Percentiles rank a stretch among this genome's conserved stretches.
These are phyloP conservation scores for Glomus cerebriforme DNA, from an alignment of 192 early-diverging fungal genomes.

Conservation along the genomic window DNA sequence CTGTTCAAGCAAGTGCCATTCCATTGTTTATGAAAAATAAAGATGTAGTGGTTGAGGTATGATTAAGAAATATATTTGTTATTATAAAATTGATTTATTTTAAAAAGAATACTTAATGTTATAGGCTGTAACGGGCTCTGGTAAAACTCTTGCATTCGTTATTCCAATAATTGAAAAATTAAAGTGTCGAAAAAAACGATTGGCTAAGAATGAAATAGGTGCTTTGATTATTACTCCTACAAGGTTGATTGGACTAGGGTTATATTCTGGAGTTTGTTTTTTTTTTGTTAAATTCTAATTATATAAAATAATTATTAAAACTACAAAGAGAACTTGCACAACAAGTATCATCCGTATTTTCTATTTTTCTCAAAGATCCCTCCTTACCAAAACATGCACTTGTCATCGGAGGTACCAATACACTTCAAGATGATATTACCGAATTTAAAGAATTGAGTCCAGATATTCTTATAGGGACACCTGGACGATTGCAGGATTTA, in stretches of 20 bases:
- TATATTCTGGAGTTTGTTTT: not conserved
- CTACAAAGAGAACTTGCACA: constrained; percentile 74
- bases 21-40: constrained; percentile 90
- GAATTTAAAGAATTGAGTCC: constrained; percentile 65
- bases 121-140: constrained; percentile 92
- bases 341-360: constrained; percentile 80
- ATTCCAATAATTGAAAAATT: constrained; percentile 92
- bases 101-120: constrained; percentile 6
- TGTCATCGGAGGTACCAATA: constrained; percentile 72
- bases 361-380: constrained; percentile 57
- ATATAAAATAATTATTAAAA: not conserved
- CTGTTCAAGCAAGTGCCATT: constrained; percentile 89
- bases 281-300: not conserved
- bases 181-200: constrained; percentile 54
- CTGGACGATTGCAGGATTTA: constrained; percentile 86
- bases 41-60: constrained; percentile 92
- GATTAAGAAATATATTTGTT: not conserved
- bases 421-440: constrained; percentile 63
- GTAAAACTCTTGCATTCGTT: constrained; percentile 92
- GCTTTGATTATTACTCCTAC: constrained; percentile 90
- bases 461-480: constrained; percentile 89
- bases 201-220: constrained; percentile 78
- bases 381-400: constrained; percentile 53
- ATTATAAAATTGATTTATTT: not conserved
- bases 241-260: constrained; percentile 37